These are phyloP conservation scores for Xylaria polymorpha DNA, from an alignment of 2,329 filamentous ascomycete genomes.

Conservation along the genomic window DNA sequence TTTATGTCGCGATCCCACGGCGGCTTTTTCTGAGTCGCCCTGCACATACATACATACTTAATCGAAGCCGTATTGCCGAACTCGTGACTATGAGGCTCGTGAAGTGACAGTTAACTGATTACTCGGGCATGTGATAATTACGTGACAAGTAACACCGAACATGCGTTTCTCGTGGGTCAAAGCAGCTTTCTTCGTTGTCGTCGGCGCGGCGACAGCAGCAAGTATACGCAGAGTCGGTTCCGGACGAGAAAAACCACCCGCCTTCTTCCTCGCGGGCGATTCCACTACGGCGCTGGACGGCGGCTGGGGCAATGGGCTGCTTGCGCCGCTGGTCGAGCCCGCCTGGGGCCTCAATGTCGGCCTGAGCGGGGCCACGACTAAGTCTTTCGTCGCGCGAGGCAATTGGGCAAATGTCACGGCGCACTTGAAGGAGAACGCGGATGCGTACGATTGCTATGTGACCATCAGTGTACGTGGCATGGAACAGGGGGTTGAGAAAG, in stretches of 20 bases:
- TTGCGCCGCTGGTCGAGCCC: slow-evolving; percentile 60
- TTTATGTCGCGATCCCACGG: not conserved
- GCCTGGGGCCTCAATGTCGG: slow-evolving; percentile 67
- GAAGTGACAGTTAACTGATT: not conserved
- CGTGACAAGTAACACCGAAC: not conserved
- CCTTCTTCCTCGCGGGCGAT: slow-evolving; percentile 63
- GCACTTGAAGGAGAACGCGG: slow-evolving; percentile 55
- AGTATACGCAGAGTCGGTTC: slow-evolving; percentile 25
- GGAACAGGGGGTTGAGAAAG: not conserved
- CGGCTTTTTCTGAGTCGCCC: not conserved
- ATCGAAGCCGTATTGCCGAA: not conserved
- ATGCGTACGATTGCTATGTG: slow-evolving; percentile 59
- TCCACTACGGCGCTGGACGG: slow-evolving; percentile 61
- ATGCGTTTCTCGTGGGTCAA: slow-evolving; percentile 33
- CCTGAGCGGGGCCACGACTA: slow-evolving; percentile 67
- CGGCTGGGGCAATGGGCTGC: slow-evolving; percentile 70
- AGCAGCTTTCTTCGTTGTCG: not conserved
- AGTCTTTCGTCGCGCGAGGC: slow-evolving; percentile 63
- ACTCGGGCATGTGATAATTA: too few species aligned
- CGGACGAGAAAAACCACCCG: slow-evolving; percentile 50
- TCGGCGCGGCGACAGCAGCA: slow-evolving; percentile 21
- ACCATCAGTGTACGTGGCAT: slow-evolving; percentile 56
- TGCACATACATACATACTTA: too few species aligned
- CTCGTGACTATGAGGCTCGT: not conserved
- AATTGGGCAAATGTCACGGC: slow-evolving; percentile 63